A percentile compares a stretch with the other conserved stretches of the same genome.
Conservation (phyloP, 2,329 filamentous ascomycete genomes). For the Trichophyton rubrum region DNA sequence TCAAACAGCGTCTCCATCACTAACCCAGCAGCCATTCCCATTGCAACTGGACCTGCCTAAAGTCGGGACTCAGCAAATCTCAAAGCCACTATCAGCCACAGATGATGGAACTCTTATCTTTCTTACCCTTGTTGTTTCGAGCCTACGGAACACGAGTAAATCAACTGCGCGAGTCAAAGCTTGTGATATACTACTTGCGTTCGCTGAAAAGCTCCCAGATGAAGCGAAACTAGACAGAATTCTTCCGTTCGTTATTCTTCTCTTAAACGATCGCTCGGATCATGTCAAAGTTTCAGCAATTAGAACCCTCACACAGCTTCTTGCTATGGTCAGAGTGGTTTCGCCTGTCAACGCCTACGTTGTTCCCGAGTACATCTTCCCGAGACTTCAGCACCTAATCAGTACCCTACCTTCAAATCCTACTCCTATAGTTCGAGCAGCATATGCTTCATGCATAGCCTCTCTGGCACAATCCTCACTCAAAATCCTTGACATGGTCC, state of each 20-base stretch:
- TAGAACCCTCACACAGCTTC: conserved; percentile 73
- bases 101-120: conserved; percentile 93
- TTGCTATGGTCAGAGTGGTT: conserved; percentile 77
- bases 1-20: conserved; percentile 21
- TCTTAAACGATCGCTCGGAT: conserved; percentile 72
- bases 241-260: conserved; percentile 72
- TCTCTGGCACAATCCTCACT: conserved; percentile 76
- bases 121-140: conserved; percentile 75
- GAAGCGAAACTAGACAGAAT: conserved; percentile 92
- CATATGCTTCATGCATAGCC: conserved; percentile 85
- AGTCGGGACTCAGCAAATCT: conserved; percentile 55
- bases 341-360: conserved; percentile 59
- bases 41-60: conserved; percentile 78
- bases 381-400: conserved; percentile 46
- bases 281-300: conserved; percentile 76
- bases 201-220: conserved; percentile 81
- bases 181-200: conserved; percentile 82
- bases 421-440: conserved; percentile 64
- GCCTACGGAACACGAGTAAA: conserved; percentile 75
- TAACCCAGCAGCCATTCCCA: conserved; percentile 42
- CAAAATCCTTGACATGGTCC: conserved; percentile 79
- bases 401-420: conserved; percentile 42
- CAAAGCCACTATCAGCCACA: conserved; percentile 47
- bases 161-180: conserved; percentile 77
- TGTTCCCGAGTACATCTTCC: conserved; percentile 55